Base-by-base conservation (phyloP, 768 basidiomycete genomes). In the Lyophyllum atratum region DNA sequence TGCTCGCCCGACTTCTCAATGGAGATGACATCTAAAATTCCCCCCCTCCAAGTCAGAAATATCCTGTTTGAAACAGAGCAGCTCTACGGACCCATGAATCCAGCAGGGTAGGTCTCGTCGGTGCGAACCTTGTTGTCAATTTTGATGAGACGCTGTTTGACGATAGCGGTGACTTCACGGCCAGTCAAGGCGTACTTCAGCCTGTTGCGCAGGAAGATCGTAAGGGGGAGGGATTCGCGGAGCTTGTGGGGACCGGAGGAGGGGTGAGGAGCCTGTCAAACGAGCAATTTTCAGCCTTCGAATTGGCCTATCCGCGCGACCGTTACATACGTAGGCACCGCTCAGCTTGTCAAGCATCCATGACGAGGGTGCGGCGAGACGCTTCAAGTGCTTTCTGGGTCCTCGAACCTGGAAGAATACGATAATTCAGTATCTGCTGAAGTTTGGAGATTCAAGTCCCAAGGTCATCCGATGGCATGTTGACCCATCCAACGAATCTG, bases 331-430 rank as follows among this genome's bases (percentile, higher is more conserved):
- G 68, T 93, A 96, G 65, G 93, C 94, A 58, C 93, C 93, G 77
- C 91, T 88, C 69, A 99, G 78, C 82, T 99, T 99, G 84, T 98
- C 94, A 62, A 99, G 85, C 95, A 99, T 98, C 97, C 97, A 99
- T 81, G 93, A 90, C 46, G 94, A 96, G 62, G 97, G 97, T 60
- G 97, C 97, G 65, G 89, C 87, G 58, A 98, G 86, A 71, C 96
- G 92, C 85, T 98, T 98, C 81, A 98, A 85, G 74, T 98, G 95
- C 80, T 97, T 97, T 90, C 92, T 97, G 63, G 95, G 95, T 87
- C 95, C 95, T 76, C 95, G 90, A 72, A 85, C 94, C 95, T 97
- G 65, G 21, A 65, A 64, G 64, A 70, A 44, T 45, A 25, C 52
- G 53, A 52, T 40, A 48, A 62, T 45, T 74, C 58, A 75, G 75